phyloP scores from a whole-genome alignment of 805 yeast genomes.

The Myxozyma lipomycoides region DNA sequence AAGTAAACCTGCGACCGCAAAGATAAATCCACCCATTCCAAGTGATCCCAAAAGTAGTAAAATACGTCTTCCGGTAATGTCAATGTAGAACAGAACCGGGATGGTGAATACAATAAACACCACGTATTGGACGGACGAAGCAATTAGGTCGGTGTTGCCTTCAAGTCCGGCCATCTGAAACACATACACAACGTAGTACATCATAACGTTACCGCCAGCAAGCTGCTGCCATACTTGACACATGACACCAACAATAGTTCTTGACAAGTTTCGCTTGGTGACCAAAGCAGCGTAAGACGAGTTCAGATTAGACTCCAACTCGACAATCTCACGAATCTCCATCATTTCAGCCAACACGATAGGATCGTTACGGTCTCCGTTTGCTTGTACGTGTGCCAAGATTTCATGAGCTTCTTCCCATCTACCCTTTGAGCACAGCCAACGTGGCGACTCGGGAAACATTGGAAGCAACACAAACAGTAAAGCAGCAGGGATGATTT shows the following conservation, averaged over 20 bases:
- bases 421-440: slow-evolving; percentile 48
- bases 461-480: slow-evolving; percentile 42
- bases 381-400: slow-evolving; percentile 12
- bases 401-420: slow-evolving; percentile 39
- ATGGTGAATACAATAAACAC: slow-evolving; percentile 49
- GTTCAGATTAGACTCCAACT: slow-evolving; percentile 10
- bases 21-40: slow-evolving; percentile 46
- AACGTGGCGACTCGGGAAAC: slow-evolving; percentile 42
- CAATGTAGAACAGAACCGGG: slow-evolving; percentile 53
- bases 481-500: slow-evolving; percentile 50
- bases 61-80: slow-evolving; percentile 61
- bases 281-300: slow-evolving; percentile 3
- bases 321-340: slow-evolving; percentile 20
- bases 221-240: slow-evolving; percentile 29
- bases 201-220: slow-evolving; percentile 46
- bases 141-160: slow-evolving; percentile 45
- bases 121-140: slow-evolving; percentile 44
- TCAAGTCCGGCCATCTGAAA: slow-evolving; percentile 47
- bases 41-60: slow-evolving; percentile 57
- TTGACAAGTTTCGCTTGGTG: neutral
- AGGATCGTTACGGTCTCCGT: slow-evolving; percentile 11
- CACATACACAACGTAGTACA: slow-evolving; percentile 46
- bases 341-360: slow-evolving; percentile 18
- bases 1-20: slow-evolving; percentile 11
- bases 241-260: slow-evolving; percentile 12